These are phyloP conservation scores for Flaveria linearis DNA, from an alignment of 129 eudicot genomes.

Conservation along the genomic window DNA sequence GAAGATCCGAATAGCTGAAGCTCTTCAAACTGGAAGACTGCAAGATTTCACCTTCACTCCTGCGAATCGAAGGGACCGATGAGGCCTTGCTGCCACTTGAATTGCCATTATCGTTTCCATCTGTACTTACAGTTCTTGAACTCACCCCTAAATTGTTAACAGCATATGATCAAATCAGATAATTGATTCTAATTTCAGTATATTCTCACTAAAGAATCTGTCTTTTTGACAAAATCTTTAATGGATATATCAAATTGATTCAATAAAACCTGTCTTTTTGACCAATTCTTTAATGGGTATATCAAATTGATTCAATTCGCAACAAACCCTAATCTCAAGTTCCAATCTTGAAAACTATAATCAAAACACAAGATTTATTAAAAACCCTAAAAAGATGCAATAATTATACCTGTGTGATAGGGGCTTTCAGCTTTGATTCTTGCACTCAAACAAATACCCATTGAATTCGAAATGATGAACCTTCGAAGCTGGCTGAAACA, in stretches of 20 bases:
- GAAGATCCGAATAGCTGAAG: slow-evolving; percentile 63
- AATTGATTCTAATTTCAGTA: neutral
- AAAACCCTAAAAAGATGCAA: slow-evolving; percentile 8
- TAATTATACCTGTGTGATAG: slow-evolving; percentile 57
- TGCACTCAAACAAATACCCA: slow-evolving; percentile 92
- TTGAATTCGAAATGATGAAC: slow-evolving; percentile 33
- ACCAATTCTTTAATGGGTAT: slow-evolving; percentile 25
- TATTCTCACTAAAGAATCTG: neutral
- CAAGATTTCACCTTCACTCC: slow-evolving; percentile 85
- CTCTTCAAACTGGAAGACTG: slow-evolving; percentile 70
- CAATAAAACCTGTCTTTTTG: neutral
- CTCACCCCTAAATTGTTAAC: slow-evolving; percentile 51
- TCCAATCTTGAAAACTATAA: slow-evolving; percentile 13
- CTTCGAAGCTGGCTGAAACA: slow-evolving; percentile 1
- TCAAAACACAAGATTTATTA: neutral
- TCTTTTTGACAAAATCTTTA: slow-evolving; percentile 1
- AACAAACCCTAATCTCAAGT: neutral
- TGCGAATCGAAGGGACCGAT: slow-evolving; percentile 62
- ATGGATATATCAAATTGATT: slow-evolving; percentile 20
- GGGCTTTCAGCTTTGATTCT: slow-evolving; percentile 88
- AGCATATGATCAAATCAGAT: neutral
- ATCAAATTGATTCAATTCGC: neutral
- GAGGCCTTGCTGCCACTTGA: slow-evolving; percentile 59
- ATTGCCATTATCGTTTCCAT: slow-evolving; percentile 38
- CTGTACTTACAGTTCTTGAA: slow-evolving; percentile 53